phyloP scores from a whole-genome alignment of 1,139 yeast species.

The Pneumocystis sp. region DNA sequence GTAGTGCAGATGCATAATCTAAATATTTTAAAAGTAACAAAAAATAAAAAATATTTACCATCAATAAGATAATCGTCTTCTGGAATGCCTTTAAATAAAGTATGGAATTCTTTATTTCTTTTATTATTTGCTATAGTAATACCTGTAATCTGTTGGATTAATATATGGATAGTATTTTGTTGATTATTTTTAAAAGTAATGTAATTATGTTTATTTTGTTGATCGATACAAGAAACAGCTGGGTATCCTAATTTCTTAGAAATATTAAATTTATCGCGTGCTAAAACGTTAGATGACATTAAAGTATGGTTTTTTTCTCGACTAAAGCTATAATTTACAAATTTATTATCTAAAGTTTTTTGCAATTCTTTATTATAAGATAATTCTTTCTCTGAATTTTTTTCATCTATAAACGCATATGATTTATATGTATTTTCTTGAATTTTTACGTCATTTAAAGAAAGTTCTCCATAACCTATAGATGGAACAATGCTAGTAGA shows the following conservation, averaged over 20 bases:
- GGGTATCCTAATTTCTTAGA: background rate
- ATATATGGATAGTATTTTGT: background rate
- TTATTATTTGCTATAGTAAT: constrained; percentile 43
- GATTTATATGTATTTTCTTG: background rate
- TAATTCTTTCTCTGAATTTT: background rate
- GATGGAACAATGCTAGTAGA: background rate
- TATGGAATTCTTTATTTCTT: constrained; percentile 68
- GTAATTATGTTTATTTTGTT: background rate
- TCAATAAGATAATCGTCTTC: constrained; percentile 58
- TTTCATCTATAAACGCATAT: background rate
- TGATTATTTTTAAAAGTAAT: background rate
- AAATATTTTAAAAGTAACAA: background rate
- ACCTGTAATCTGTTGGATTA: constrained; percentile 20
- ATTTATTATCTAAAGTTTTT: background rate
- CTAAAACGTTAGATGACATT: background rate
- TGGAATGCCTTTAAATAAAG: constrained; percentile 54
- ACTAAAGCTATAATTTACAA: background rate
- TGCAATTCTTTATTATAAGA: background rate
- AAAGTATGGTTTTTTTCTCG: background rate
- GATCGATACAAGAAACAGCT: background rate
- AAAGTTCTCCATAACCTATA: background rate
- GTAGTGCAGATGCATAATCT: constrained; percentile 80
- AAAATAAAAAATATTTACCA: background rate
- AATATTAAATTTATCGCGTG: background rate
- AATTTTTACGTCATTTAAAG: background rate